Evolutionary conservation across 192 early-diverging fungal species (phyloP), one percentile per base, ranked within the genome.

Genomic region (Physocladia obscura): DNA sequence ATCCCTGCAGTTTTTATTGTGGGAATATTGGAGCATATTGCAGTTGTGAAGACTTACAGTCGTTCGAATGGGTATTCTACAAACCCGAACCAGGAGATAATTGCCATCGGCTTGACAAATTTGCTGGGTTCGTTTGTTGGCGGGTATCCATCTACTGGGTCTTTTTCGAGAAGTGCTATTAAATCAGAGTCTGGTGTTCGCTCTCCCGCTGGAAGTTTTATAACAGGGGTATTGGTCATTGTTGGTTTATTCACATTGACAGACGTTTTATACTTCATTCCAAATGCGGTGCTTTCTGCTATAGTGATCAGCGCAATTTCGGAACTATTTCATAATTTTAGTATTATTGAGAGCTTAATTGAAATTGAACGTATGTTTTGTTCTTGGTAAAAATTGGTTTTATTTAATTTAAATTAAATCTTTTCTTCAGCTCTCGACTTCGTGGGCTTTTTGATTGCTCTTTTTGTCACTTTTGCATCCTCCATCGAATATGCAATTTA

Each of bases 121-220:
- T 69, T 92, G 29, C 70, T 92, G 69, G 92, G 88, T 4, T 88
- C 91, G 5, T 94, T 96, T 76, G 92, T 98, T 76, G 84, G 89
- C 57, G 91, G 86, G 8, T 96, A 90, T 80, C 89, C 94, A n/a
- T 84, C 91, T 0, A 95, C 96, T 15, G 96, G 94, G 36, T 94
- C 93, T 5, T 96, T 98, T 81, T 94, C 93, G n/a, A 88, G 96
- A 38, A 90, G 91, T 0, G 94, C 94, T 48, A 87, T 98, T 75
- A 94, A 94, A 79, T 84, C 91, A 67, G 84, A 88, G 68, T 92
- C 93, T 13, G 96, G 96, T 21, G 90, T 91, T 37, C 79, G 87
- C 39, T 90, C 92, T 8, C 94, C 94, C 4, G 73, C 92, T 24
- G 88, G 91, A 26, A 89, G 87, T 40, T 74, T 93, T 56, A 83